Percentiles rank a stretch among this genome's conserved stretches.
phyloP scores from a whole-genome alignment of 805 yeast species.

The Cyberlindnera galapagoensis region DNA sequence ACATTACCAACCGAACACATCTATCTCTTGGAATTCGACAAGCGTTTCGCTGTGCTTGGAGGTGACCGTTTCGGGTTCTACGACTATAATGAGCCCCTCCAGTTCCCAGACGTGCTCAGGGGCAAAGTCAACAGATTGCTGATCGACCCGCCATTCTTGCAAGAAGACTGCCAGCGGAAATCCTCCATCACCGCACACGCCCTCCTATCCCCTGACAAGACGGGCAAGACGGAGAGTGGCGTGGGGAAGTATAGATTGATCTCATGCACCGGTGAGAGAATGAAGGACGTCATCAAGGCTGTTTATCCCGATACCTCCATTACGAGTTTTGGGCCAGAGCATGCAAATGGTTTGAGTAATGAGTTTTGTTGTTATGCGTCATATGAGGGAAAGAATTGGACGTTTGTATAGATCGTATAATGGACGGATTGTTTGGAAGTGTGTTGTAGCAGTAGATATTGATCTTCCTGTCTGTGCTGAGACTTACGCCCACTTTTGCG shows the following conservation, averaged over 20 bases:
- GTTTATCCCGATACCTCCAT: constrained; percentile 59
- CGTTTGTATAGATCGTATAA: no score
- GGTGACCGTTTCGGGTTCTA: constrained; percentile 67
- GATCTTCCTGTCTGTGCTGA: no score
- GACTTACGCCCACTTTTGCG: no score
- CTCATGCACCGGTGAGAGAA: constrained; percentile 88
- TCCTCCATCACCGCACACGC: constrained; percentile 56
- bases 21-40: constrained; percentile 73
- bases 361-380: constrained; percentile 84
- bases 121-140: constrained; percentile 65
- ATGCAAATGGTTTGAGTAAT: constrained; percentile 78
- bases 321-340: constrained; percentile 72
- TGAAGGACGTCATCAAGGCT: constrained; percentile 54
- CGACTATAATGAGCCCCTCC: constrained; percentile 67
- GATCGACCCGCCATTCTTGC: constrained; percentile 86
- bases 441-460: no score
- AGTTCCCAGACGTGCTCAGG: constrained; percentile 48
- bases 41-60: constrained; percentile 66
- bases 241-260: constrained; percentile 42
- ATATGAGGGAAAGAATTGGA: constrained; percentile 68
- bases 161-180: constrained; percentile 74
- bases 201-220: constrained; percentile 38
- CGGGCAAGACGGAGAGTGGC: constrained; percentile 34
- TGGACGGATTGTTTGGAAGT: no score
- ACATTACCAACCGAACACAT: constrained; percentile 62